Base-by-base conservation (phyloP, 2,329 filamentous ascomycete species). In the Macroventuria anomochaeta region DNA sequence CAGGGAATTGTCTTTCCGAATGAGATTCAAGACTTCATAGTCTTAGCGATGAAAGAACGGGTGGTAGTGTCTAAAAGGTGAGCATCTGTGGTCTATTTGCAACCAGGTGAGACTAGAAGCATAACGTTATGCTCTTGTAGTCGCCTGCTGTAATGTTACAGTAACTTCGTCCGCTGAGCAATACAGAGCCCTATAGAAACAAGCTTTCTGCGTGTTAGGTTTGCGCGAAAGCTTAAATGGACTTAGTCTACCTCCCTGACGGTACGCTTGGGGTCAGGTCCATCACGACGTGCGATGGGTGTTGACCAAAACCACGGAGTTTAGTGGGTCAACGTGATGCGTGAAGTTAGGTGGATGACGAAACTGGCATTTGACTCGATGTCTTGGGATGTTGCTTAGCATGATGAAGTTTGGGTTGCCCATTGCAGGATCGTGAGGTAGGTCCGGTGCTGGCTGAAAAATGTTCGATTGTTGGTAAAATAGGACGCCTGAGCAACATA, bases 381-480 rank as follows among this genome's bases (percentile, higher is more conserved):
- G 11, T 13, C 28, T 10, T 11, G 28, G n/a, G n/a, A n/a, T n/a
- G n/a, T n/a, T n/a, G n/a, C n/a, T n/a, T n/a, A n/a, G n/a, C n/a
- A n/a, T n/a, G n/a, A n/a, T n/a, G n/a, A n/a, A n/a, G n/a, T n/a
- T n/a, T n/a, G n/a, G n/a, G 5, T 10, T 13, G 20, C n/a, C 20
- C 3, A 21, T 40, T 29, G 5, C 15, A 20, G 17, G 5, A 40
- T 40, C 38, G 17, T 20, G 38, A 29, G 11, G 25, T 29, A 25
- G 15, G 38, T 40, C 25, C 20, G 28, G 15, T 40, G n/a, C 23
- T 29, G 8, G 25, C 38, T 40, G 38, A 29, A 23, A 40, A 29
- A 40, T 29, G 25, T 40, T 32, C 12, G 18, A 48, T 48, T 34
- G 29, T 34, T 48, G 36, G 46, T 28, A 34, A 40, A 3, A 21